Evolutionary conservation across 257 asterid species (phyloP), one percentile per base, ranked within the genome.

Genomic region (Jaltomata sinuosa): DNA sequence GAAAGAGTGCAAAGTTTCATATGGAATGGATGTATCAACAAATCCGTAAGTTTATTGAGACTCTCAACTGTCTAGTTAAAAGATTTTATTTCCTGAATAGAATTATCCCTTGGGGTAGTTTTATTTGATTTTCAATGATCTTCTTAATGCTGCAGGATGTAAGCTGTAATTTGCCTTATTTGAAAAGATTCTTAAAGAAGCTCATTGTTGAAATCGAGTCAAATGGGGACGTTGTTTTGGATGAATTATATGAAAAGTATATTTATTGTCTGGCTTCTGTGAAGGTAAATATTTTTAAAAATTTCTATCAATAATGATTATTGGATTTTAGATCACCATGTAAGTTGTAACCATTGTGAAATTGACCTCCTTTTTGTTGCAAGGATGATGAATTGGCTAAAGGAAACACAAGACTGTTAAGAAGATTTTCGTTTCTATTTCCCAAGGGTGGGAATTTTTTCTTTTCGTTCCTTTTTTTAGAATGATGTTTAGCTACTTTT

Each of bases 141-240:
- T 47, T 53, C 8, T 65, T 12, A 65, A 67, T 83, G 83, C 72
- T 64, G 69, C 87, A 92, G 93, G 94, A 92, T 90, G 86, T 85
- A 79, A 91, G 88, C 86, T 76, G 83, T 87, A 90, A 89, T 50
- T 94, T 92, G 32, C 89, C 89, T 84, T 94, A 92, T 78, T 8
- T 92, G 88, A 94, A 80, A 88, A 91, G 92, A 85, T 89, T 94
- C 86, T 85, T 94, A 29, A 96, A 96, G 93, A 96, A 92, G 84
- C 87, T 96, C 29, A 96, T 96, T 83, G 65, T 84, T 79, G 98
- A 90, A 88, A 88, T 94, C 16, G 99, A 96, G 87, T 93, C 92
- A 11, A 88, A 77, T 6, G 97, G 98, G 40, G 92, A 84, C 1
- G 81, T 89, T 15, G 97, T 93, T 87, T 86, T 94, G 90, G 98